Base-by-base conservation (phyloP, 1,284 basidiomycete genomes). In the Coriolopsis trogii region DNA sequence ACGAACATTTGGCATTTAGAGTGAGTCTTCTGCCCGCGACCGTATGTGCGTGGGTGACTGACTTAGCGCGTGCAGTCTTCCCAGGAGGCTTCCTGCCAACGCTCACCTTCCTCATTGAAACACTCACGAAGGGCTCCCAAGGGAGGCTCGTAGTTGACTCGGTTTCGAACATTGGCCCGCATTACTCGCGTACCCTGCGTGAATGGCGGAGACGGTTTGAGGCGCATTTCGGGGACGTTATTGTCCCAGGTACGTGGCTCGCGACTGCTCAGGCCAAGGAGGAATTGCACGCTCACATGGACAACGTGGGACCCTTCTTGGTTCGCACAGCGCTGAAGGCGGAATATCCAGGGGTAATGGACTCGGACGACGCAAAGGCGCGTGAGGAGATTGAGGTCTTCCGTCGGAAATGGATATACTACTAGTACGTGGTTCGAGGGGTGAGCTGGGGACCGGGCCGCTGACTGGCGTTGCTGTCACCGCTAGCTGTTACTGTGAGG, bases 171-270 rank as follows among this genome's bases (percentile, higher is more conserved):
- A 91, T 92, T 59, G 90, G 89, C 24, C 84, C 85, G 24, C 88
- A 93, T 67, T 93, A 93, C 66, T 81, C 89, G 3, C 79, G 89
- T 4, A 92, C 91, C 5, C 75, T 93, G n/a, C 76, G 89, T n/a
- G 89, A 91, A 71, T 93, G 90, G 90, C 74, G 84, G 16, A 63
- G 71, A 21, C 75, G 87, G 3, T 93, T 92, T 70, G 70, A 81
- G 43, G 68, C 71, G n/a, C 66, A 67, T n/a, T 93, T 91, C 65
- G 81, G 87, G 34, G 69, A 68, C 3, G 74, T 80, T 34, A 82
- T 92, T 48, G 75, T 78, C 1, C 84, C 85, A 2, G 81, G 67
- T 64, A 24, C 29, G 64, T 34, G 10, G 28, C 25, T 18, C 8
- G 5, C 24, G n/a, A 15, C 12, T 15, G 15, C n/a, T 18, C 34